Percentiles rank a stretch among this genome's conserved stretches.
phyloP scores from a whole-genome alignment of 305 asterid genomes.

The Salvia sclarea region DNA sequence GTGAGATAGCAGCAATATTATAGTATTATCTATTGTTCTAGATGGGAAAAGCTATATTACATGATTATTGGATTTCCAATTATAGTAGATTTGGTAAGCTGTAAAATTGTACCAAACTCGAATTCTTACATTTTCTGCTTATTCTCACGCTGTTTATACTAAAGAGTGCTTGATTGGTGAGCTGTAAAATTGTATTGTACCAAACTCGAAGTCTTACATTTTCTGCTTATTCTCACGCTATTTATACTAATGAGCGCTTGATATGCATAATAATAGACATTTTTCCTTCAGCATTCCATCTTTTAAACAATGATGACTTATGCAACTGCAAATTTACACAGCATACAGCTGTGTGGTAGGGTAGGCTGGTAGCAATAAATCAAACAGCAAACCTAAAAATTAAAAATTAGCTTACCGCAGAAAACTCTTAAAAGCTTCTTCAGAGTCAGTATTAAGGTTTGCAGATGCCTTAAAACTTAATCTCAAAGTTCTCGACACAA shows the following conservation, averaged over 20 bases:
- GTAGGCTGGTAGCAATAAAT: background rate
- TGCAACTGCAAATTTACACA: slow-evolving; percentile 13
- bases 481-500: slow-evolving; percentile 51
- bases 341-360: background rate
- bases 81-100: background rate
- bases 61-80: background rate
- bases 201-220: background rate
- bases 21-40: background rate
- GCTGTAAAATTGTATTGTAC: background rate
- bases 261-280: background rate
- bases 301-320: slow-evolving; percentile 14
- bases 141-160: slow-evolving; percentile 2
- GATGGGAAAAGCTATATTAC: background rate
- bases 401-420: slow-evolving; percentile 53
- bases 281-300: slow-evolving; percentile 14
- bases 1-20: background rate
- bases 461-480: slow-evolving; percentile 54
- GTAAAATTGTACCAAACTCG: background rate
- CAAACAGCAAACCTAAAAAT: background rate
- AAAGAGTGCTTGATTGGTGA: background rate
- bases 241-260: background rate
- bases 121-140: background rate
- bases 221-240: slow-evolving; percentile 1
- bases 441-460: slow-evolving; percentile 46
- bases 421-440: slow-evolving; percentile 56